Base-by-base conservation (phyloP, 371 early-diverging fungal genomes). In the Lichtheimia corymbifera region DNA sequence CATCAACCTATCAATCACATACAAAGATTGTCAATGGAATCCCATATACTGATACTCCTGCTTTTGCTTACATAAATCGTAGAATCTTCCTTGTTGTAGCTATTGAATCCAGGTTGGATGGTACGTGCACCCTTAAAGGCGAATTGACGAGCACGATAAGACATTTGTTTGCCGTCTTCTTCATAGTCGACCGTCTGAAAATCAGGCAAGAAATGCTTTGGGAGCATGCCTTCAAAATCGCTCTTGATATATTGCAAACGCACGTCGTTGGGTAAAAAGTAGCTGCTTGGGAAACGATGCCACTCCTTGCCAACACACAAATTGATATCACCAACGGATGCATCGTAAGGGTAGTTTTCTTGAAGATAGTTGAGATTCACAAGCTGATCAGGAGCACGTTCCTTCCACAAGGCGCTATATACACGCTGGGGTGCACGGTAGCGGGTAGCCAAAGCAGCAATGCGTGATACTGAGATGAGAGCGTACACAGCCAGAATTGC, bases 301-400 rank as follows among this genome's bases (percentile, higher is more conserved):
- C 98, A 98, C 64, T 96, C 98, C 63, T 89, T 90, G 30, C 94
- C 97, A 45, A 96, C 79, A 70, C 97, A 98, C 7, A 97, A 80
- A 18, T 73, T 83, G 22, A 77, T 50, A 40, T 30, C 72, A 61
- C 27, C 64, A 18, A 28, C 54, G 28, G 49, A 69, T 5, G 55
- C 50, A 44, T 71, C 64, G 47, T 74, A 43, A 51, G 74, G 64
- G 44, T 71, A 66, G 35, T 71, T 63, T 68, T 72, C 70, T 54
- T 76, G 67, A 2, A 72, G 52, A 42, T 77, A 64, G 43, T 73
- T 70, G 35, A 70, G 57, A 28, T 73, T 63, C 28, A 72, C 45
- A 5, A 67, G 59, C 27, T 66, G 76, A 28, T 69, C 79, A 13
- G 62, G 60, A n/a, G 66, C 61, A 30, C 64, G 73, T 18, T 67